Base-by-base conservation (phyloP, 805 yeast species). In the Teunomyces tritomae region DNA sequence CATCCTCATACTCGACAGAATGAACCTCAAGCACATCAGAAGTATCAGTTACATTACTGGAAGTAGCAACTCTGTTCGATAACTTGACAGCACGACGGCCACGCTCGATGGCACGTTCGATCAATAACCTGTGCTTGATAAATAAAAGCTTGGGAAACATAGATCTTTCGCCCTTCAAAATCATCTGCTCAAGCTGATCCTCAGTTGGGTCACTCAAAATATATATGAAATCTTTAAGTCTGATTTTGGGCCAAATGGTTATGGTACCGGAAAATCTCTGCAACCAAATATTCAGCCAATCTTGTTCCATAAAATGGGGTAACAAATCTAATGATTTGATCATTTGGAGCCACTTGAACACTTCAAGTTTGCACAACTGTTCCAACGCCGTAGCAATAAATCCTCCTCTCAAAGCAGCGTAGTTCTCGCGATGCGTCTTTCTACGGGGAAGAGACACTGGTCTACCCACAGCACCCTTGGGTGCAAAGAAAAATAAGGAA, bases 391-490 rank as follows among this genome's bases (percentile, higher is more conserved):
- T 78, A 3, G 85, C 83, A 28, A 87, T 58, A 52, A 87, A 86
- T 1, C 94, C 95, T 7, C 95, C 95, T 54, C 95, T 69, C 54
- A 86, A 76, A 6, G 65, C 57, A 4, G 73, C 74, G 46, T 58
- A 70, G 47, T 62, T 64, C 42, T 64, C 66, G 14, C 53, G 58
- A 28, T 56, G 50, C 5, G 74, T 68, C 43, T 64, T 65, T 0
- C 85, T 76, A 44, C 74, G 74, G 0, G 74, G 57, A 10, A 79
- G 67, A 0, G 85, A 76, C 17, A 87, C 88, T 0, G 95, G 95
- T 48, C 85, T 72, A 0, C 95, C 95, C 13, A 87, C 87, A 2
- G 88, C 82, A 1, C 95, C 95, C 55, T 84, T 77, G 20, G 92
- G 89, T 6, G 89, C 86, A 59, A 79, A 87, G 57, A 83, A 84